A percentile compares a stretch with the other conserved stretches of the same genome.
phyloP scores from a whole-genome alignment of 2,329 filamentous ascomycete species.

The Fusarium transvaalense region DNA sequence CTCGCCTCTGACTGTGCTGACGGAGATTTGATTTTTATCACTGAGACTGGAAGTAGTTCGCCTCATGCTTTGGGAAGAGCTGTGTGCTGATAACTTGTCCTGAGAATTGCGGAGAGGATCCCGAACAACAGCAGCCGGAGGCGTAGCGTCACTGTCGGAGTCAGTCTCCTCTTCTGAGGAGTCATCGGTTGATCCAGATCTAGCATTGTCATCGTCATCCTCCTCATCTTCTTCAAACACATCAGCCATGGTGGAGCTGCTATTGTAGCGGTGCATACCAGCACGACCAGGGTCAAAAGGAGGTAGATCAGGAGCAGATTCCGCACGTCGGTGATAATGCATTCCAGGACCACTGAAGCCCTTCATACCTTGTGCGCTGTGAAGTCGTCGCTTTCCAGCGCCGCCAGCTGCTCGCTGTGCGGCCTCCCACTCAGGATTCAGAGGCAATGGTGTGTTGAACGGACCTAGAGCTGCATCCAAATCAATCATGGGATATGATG shows the following conservation, averaged over 20 bases:
- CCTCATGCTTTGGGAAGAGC: constrained; percentile 50
- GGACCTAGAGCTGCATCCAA: constrained; percentile 93
- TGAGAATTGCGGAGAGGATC: constrained; percentile 44
- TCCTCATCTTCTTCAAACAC: constrained; percentile 90
- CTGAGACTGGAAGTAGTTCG: constrained; percentile 62
- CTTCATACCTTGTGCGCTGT: constrained; percentile 79
- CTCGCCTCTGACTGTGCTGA: constrained; percentile 59
- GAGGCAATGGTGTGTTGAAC: constrained; percentile 82
- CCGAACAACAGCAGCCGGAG: constrained; percentile 47
- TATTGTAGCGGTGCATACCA: constrained; percentile 72
- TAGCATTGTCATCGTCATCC: constrained; percentile 64
- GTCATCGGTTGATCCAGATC: constrained; percentile 52
- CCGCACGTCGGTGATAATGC: constrained; percentile 82
- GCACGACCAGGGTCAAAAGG: constrained; percentile 75
- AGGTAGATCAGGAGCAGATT: constrained; percentile 83
- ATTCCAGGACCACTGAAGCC: constrained; percentile 76
- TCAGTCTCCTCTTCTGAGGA: constrained; percentile 63
- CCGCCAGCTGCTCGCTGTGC: constrained; percentile 69
- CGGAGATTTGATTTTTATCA: constrained; percentile 50
- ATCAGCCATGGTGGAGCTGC: constrained; percentile 82
- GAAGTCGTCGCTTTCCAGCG: constrained; percentile 74
- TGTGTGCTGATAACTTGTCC: constrained; percentile 42
- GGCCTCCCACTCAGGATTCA: constrained; percentile 75
- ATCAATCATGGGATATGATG: constrained; percentile 86
- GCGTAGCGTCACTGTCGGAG: constrained; percentile 57